Conservation (phyloP, 768 basidiomycete genomes). For the Xanthoconium purpureum region DNA sequence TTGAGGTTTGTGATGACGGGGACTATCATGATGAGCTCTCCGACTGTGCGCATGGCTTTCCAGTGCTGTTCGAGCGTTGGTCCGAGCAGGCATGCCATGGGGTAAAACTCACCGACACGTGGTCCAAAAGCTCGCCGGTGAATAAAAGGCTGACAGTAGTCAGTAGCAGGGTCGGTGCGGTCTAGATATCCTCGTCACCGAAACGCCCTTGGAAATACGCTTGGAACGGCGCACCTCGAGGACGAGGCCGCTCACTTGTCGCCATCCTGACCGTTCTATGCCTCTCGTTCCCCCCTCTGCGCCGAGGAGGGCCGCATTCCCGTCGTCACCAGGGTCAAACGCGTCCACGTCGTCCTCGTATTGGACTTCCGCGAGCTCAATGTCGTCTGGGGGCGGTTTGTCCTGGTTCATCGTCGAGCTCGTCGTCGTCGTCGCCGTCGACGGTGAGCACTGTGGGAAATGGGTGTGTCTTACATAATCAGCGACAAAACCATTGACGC, state of each 20-base stretch:
- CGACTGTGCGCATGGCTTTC: constrained; percentile 83
- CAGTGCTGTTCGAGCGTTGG: constrained; percentile 55
- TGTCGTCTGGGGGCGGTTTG: not conserved
- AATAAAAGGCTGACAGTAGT: constrained; percentile 82
- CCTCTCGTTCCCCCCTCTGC: constrained; percentile 29
- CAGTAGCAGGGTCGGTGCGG: constrained; percentile 81
- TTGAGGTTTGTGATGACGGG: constrained; percentile 94
- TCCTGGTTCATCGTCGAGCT: not conserved
- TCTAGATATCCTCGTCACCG: constrained; percentile 43
- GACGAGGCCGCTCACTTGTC: constrained; percentile 59
- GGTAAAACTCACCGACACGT: constrained; percentile 63
- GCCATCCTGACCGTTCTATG: constrained; percentile 41
- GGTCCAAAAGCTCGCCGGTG: constrained; percentile 86
- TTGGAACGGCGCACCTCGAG: constrained; percentile 54
- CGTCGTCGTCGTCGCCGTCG: not conserved
- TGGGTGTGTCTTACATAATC: constrained; percentile 2
- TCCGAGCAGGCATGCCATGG: not conserved
- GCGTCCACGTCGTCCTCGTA: not conserved
- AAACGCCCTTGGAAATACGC: not conserved
- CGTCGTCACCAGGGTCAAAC: constrained; percentile 31
- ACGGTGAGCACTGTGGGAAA: constrained; percentile 1
- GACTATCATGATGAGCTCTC: constrained; percentile 96
- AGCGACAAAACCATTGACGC: constrained; percentile 27
- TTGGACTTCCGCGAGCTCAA: not conserved
- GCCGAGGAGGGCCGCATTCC: constrained; percentile 44